Conservation (phyloP, 2,329 filamentous ascomycete genomes). For the Biscogniauxia mediterranea region DNA sequence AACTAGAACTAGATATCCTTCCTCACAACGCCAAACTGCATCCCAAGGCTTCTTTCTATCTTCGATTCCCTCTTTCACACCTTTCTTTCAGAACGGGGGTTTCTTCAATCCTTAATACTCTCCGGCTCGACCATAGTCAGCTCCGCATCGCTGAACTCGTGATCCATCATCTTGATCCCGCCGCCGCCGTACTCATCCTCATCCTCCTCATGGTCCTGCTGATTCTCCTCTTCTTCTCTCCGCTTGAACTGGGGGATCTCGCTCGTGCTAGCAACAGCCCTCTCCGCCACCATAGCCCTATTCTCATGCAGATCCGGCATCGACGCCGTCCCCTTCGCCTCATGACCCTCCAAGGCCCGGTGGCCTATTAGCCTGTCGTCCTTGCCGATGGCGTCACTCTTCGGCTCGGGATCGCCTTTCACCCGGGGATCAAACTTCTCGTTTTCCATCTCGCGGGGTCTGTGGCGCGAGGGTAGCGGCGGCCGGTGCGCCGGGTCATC, state of each 20-base stretch:
- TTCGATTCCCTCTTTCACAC: no score
- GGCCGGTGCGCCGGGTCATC: conserved; percentile 31
- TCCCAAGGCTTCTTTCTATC: no score
- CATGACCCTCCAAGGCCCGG: conserved; percentile 9
- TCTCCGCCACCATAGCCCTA: not conserved
- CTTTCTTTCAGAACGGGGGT: not conserved
- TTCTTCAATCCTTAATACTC: conserved; percentile 17
- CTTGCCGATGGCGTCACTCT: conserved; percentile 20
- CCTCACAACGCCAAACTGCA: no score
- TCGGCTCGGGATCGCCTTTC: conserved; percentile 26
- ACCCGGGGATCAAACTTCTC: conserved; percentile 29
- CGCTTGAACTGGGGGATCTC: not conserved
- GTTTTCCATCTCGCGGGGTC: conserved; percentile 18
- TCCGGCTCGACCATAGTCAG: conserved; percentile 29
- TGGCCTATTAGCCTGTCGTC: conserved; percentile 17
- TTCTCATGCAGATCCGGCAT: conserved; percentile 1
- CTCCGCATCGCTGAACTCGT: conserved; percentile 33
- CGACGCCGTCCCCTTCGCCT: not conserved
- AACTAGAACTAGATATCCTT: no score
- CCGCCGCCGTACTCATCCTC: conserved; percentile 32
- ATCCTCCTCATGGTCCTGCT: no score
- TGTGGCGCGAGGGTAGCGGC: conserved; percentile 18
- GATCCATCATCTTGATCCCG: conserved; percentile 38
- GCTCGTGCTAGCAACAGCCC: conserved; percentile 4
- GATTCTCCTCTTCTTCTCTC: conserved; percentile 2